These are phyloP conservation scores for Hirsutella thompsonii DNA, from an alignment of 2,329 filamentous ascomycete species.

Conservation along the genomic window DNA sequence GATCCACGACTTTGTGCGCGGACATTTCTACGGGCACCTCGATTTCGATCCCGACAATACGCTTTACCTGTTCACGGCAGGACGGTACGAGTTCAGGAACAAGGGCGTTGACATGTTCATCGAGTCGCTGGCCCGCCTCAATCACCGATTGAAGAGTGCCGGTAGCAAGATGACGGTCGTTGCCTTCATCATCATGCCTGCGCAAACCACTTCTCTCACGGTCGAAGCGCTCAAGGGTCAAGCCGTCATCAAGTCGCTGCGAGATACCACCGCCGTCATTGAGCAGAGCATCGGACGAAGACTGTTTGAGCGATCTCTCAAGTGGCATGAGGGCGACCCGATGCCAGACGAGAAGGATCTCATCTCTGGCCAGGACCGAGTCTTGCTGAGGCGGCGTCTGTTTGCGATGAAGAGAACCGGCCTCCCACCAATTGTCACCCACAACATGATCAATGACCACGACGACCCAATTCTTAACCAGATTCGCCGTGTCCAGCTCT, in stretches of 20 bases:
- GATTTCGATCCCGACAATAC: slow-evolving; percentile 96
- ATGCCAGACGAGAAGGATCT: slow-evolving; percentile 96
- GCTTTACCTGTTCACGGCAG: slow-evolving; percentile 93
- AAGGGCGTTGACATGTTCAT: slow-evolving; percentile 99
- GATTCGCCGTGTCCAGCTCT: slow-evolving; percentile 87
- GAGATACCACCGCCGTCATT: slow-evolving; percentile 86
- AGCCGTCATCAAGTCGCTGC: slow-evolving; percentile 90
- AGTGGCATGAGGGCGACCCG: slow-evolving; percentile 89
- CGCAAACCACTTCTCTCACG: slow-evolving; percentile 86
- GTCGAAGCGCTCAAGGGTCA: slow-evolving; percentile 95
- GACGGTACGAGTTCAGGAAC: slow-evolving; percentile 94
- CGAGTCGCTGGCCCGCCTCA: slow-evolving; percentile 85
- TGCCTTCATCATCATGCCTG: slow-evolving; percentile 97
- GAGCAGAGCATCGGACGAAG: slow-evolving; percentile 86
- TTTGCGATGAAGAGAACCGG: slow-evolving; percentile 93
- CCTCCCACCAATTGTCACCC: slow-evolving; percentile 89
- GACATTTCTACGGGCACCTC: slow-evolving; percentile 97
- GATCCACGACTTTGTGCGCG: slow-evolving; percentile 95
- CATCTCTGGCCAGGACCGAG: slow-evolving; percentile 81
- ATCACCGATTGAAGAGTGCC: slow-evolving; percentile 75
- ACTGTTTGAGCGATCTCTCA: slow-evolving; percentile 85
- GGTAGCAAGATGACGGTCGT: slow-evolving; percentile 91
- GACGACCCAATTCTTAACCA: slow-evolving; percentile 95
- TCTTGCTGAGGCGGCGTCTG: slow-evolving; percentile 77
- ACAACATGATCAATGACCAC: slow-evolving; percentile 93